Evolutionary conservation across 202 grass and related monocot species (phyloP).

Genomic region (Schoenoplectus tabernaemontani): DNA sequence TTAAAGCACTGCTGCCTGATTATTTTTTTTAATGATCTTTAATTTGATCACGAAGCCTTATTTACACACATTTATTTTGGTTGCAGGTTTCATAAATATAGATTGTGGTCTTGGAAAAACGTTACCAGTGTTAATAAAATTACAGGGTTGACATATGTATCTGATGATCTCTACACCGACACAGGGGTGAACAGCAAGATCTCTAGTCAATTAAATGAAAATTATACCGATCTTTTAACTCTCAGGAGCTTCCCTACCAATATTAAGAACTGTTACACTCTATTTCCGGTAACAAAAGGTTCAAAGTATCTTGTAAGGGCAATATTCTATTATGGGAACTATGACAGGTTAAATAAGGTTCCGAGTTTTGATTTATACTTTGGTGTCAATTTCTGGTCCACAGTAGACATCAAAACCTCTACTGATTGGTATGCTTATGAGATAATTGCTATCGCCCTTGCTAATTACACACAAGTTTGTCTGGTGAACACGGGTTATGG

Average conservation of each 20-base stretch:
- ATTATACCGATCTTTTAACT: not conserved
- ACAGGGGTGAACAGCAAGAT: not conserved
- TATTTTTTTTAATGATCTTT: too few relatives aligned
- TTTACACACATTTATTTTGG: too few relatives aligned
- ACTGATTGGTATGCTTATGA: not conserved
- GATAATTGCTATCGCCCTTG: not conserved
- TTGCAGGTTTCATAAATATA: not conserved
- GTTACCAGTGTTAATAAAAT: not conserved
- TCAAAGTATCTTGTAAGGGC: slow-evolving; percentile 25
- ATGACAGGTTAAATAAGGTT: not conserved
- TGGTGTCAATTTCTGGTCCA: not conserved
- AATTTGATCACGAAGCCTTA: too few relatives aligned
- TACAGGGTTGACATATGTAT: not conserved
- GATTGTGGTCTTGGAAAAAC: slow-evolving; percentile 33
- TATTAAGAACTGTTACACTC: slow-evolving; percentile 49
- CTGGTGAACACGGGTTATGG: not conserved
- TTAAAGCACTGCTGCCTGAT: too few relatives aligned
- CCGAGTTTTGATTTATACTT: slow-evolving; percentile 1
- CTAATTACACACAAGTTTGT: not conserved
- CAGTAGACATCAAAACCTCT: not conserved
- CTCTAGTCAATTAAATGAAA: not conserved
- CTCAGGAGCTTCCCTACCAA: slow-evolving; percentile 36
- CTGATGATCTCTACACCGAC: not conserved
- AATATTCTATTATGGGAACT: slow-evolving; percentile 1
- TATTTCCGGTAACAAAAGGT: slow-evolving; percentile 15